These are phyloP conservation scores for Eutypa lata DNA, from an alignment of 2,329 filamentous ascomycete genomes.

Conservation along the genomic window DNA sequence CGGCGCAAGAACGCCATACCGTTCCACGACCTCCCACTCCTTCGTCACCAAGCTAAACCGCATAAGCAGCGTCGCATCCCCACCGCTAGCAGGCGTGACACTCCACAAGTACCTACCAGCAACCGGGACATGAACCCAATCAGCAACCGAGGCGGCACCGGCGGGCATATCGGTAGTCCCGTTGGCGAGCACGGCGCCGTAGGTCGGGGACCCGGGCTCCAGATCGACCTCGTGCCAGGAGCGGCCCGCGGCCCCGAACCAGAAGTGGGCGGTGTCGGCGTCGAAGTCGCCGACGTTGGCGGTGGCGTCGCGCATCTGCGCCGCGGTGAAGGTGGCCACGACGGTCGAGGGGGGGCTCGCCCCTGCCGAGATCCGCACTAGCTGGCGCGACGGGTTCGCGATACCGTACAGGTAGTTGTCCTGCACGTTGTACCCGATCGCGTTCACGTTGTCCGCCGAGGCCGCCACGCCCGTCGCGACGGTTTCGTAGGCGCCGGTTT, in stretches of 20 bases:
- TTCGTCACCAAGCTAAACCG: background rate
- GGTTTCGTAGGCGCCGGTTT: background rate
- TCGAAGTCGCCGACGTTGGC: constrained; percentile 1
- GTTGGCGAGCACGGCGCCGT: background rate
- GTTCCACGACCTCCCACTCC: background rate
- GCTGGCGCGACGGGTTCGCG: background rate
- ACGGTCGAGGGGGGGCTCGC: background rate
- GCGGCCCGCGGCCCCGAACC: background rate
- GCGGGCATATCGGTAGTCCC: background rate
- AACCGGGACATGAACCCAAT: constrained; percentile 3
- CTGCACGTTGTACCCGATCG: constrained; percentile 2
- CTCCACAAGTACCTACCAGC: background rate
- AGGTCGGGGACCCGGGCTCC: constrained; percentile 1
- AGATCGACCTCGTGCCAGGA: constrained; percentile 3
- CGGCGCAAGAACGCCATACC: background rate
- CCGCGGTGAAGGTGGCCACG: background rate
- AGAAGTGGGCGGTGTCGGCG: background rate
- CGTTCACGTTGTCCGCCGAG: constrained; percentile 1
- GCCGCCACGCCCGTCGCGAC: background rate
- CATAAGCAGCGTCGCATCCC: background rate
- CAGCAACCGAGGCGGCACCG: background rate
- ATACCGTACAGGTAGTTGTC: constrained; percentile 5
- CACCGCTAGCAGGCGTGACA: background rate
- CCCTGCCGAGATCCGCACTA: background rate
- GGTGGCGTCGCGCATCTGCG: background rate